A percentile compares a stretch with the other conserved stretches of the same genome.
phyloP scores from a whole-genome alignment of 805 yeast genomes.

The Limtongozyma cylindracea region DNA sequence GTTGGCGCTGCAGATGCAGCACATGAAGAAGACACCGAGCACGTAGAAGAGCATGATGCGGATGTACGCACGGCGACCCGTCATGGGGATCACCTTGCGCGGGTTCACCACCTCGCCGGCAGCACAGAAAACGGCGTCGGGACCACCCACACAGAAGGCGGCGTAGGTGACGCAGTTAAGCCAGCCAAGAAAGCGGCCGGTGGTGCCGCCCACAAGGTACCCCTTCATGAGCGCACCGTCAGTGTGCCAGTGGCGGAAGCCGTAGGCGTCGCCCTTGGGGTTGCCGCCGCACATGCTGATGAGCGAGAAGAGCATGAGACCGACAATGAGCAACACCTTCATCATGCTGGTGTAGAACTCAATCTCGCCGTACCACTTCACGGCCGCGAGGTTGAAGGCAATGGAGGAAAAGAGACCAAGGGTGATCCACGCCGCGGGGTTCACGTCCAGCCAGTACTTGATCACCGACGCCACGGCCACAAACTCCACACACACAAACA shows the following conservation, averaged over 20 bases:
- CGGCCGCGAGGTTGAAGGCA: slow-evolving; percentile 7
- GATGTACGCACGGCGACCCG: slow-evolving; percentile 10
- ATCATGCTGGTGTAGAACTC: slow-evolving; percentile 3
- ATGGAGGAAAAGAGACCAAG: slow-evolving; percentile 6
- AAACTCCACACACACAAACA: slow-evolving; percentile 10
- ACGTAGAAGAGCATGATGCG: slow-evolving; percentile 11
- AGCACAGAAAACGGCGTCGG: slow-evolving; percentile 12
- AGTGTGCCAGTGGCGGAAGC: slow-evolving; percentile 11
- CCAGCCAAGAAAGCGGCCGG: slow-evolving; percentile 39
- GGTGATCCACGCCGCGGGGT: slow-evolving; percentile 9
- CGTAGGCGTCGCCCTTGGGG: slow-evolving; percentile 24
- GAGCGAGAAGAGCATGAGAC: slow-evolving; percentile 50
- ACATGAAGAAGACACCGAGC: slow-evolving; percentile 13
- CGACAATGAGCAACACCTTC: slow-evolving; percentile 36
- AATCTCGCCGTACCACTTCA: slow-evolving; percentile 5
- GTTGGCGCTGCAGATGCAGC: slow-evolving; percentile 9
- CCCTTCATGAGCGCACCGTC: slow-evolving; percentile 6
- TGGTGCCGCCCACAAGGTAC: slow-evolving; percentile 12
- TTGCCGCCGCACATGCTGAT: slow-evolving; percentile 76
- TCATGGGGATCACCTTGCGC: slow-evolving; percentile 9
- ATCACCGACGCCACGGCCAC: slow-evolving; percentile 9
- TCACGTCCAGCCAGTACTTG: slow-evolving; percentile 8
- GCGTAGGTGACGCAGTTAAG: slow-evolving; percentile 39
- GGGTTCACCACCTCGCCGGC: slow-evolving; percentile 19
- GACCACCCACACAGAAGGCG: slow-evolving; percentile 36